These are phyloP conservation scores for Pseudotsuga menziesii DNA, from an alignment of 75 land plant genomes.

Conservation along the genomic window DNA sequence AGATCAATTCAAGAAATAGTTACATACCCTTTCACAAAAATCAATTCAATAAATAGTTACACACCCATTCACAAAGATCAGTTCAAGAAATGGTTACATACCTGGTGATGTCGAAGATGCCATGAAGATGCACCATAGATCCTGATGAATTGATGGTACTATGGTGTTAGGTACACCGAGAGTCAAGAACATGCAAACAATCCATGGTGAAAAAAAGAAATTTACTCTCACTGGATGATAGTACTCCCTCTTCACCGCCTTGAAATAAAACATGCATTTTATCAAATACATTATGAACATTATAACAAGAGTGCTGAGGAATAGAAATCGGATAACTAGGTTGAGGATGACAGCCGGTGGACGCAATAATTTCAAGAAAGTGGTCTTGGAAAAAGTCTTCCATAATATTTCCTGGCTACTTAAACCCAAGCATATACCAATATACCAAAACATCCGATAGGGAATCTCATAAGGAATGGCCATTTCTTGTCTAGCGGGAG, in stretches of 20 bases:
- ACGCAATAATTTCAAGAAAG: slow-evolving; percentile 53
- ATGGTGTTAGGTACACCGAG: slow-evolving; percentile 46
- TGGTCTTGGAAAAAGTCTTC: slow-evolving; percentile 52
- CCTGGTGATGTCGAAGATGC: too few relatives aligned
- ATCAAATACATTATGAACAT: too few relatives aligned
- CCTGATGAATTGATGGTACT: slow-evolving; percentile 30
- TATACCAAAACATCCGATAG: slow-evolving; percentile 81
- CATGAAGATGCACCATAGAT: slow-evolving; percentile 69
- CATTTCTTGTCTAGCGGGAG: slow-evolving; percentile 77
- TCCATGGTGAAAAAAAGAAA: slow-evolving; percentile 96
- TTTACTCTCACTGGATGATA: slow-evolving; percentile 82
- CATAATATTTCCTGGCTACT: slow-evolving; percentile 84
- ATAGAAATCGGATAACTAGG: slow-evolving; percentile 61
- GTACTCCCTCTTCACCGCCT: slow-evolving; percentile 84
- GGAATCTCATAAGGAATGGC: slow-evolving; percentile 95
- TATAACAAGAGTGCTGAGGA: slow-evolving; percentile 36
- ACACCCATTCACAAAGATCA: too few relatives aligned
- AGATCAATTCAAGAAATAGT: too few relatives aligned
- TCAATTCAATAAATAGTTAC: too few relatives aligned
- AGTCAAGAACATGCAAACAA: slow-evolving; percentile 79
- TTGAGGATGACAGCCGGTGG: slow-evolving; percentile 43
- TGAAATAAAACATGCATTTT: slow-evolving; percentile 68
- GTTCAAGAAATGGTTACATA: too few relatives aligned
- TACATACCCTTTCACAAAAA: too few relatives aligned
- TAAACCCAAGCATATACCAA: slow-evolving; percentile 75